Evolutionary conservation across 768 basidiomycete genomes (phyloP).

Genomic region (Kwoniella heveanensis): DNA sequence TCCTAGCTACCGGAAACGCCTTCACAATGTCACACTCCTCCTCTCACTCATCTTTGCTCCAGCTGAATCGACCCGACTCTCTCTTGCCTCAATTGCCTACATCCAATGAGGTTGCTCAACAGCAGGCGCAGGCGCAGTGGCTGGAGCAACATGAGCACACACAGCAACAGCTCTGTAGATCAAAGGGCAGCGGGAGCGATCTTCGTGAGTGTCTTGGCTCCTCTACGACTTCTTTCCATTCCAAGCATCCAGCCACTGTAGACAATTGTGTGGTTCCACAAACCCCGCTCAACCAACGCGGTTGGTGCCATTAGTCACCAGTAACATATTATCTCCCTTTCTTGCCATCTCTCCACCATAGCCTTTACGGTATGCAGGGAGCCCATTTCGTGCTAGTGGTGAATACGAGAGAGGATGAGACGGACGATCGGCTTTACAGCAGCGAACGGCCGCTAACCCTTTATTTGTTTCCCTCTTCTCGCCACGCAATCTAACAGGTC

Average conservation of each 20-base stretch:
- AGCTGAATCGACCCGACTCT: conserved; percentile 22
- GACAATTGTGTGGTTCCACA: neutral
- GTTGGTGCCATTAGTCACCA: neutral
- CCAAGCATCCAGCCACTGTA: neutral
- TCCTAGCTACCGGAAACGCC: neutral
- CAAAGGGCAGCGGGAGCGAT: conserved; percentile 20
- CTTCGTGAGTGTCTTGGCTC: conserved; percentile 7
- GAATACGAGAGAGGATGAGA: neutral
- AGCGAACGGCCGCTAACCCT: neutral
- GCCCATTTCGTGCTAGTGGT: conserved; percentile 9
- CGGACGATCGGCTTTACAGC: neutral
- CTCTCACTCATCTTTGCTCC: conserved; percentile 27
- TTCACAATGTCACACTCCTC: conserved; percentile 1
- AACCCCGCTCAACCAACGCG: neutral
- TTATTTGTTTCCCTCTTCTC: neutral
- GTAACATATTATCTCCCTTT: neutral
- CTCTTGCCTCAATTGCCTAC: conserved; percentile 12
- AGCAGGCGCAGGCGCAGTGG: conserved; percentile 17
- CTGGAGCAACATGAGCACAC: conserved; percentile 25
- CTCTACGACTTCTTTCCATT: neutral
- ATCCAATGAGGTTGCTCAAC: conserved; percentile 4
- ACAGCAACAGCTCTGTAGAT: conserved; percentile 17
- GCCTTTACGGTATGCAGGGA: conserved; percentile 2
- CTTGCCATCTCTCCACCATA: neutral
- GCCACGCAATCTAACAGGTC: neutral